Conservation (phyloP, 2,329 filamentous ascomycete species). For the Cladobotryum protrusum region DNA sequence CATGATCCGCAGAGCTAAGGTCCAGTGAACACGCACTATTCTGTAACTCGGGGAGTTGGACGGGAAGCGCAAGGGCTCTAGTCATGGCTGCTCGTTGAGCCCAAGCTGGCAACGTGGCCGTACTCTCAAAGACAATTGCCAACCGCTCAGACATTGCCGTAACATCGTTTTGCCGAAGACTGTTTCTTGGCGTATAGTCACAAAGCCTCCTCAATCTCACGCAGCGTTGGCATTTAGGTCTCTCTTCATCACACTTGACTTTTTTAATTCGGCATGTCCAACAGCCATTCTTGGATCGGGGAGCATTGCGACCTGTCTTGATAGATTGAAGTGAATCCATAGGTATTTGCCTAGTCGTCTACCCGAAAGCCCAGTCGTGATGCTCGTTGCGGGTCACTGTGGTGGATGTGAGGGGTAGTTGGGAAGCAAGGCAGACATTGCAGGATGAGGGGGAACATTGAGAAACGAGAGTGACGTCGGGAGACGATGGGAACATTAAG, state of each 20-base stretch:
- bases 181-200: constrained; percentile 21
- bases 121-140: constrained; percentile 1
- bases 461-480: no score
- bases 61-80: constrained; percentile 8
- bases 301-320: constrained; percentile 5
- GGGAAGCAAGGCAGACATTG: no score
- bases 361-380: background rate
- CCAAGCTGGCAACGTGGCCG: constrained; percentile 4
- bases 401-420: no score
- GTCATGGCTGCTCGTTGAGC: constrained; percentile 8
- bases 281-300: constrained; percentile 18
- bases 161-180: constrained; percentile 3
- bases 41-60: constrained; percentile 12
- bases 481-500: no score
- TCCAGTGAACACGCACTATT: constrained; percentile 18
- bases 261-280: constrained; percentile 27
- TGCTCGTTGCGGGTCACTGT: background rate
- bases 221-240: constrained; percentile 22
- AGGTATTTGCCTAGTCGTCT: background rate
- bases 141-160: constrained; percentile 3
- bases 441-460: no score
- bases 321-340: constrained; percentile 1
- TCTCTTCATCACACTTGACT: constrained; percentile 26
- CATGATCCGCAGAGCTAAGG: constrained; percentile 25
- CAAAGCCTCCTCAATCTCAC: constrained; percentile 21